Percentiles rank a stretch among this genome's conserved stretches.
phyloP scores from a whole-genome alignment of 495 filamentous ascomycete genomes.

The Neurospora sublineolata region DNA sequence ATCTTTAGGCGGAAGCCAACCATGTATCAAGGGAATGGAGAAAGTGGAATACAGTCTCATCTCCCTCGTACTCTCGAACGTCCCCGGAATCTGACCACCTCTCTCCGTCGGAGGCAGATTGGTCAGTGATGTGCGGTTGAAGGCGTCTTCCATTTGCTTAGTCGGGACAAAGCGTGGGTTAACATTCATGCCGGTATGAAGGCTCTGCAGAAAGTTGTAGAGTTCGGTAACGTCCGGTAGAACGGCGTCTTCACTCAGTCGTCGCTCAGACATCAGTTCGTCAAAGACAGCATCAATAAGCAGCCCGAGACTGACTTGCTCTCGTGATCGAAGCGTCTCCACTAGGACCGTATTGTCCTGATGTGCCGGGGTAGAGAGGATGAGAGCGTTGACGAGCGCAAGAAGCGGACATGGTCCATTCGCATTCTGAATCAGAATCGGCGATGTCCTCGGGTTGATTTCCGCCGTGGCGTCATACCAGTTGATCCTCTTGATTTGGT shows the following conservation, averaged over 20 bases:
- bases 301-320: constrained; percentile 77
- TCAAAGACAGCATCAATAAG: constrained; percentile 83
- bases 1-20: constrained; percentile 66
- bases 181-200: constrained; percentile 97
- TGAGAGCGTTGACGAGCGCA: constrained; percentile 85
- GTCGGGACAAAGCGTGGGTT: constrained; percentile 72
- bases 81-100: constrained; percentile 45
- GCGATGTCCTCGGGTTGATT: constrained; percentile 40
- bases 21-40: constrained; percentile 79
- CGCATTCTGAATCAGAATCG: constrained; percentile 80
- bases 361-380: constrained; percentile 59
- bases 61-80: constrained; percentile 72
- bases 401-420: constrained; percentile 92
- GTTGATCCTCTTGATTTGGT: constrained; percentile 36
- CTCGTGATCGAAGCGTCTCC: constrained; percentile 61
- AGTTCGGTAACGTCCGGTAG: constrained; percentile 82
- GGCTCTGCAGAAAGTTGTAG: constrained; percentile 71
- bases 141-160: constrained; percentile 26
- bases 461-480: constrained; percentile 31
- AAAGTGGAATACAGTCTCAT: constrained; percentile 83
- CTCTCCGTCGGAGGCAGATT: constrained; percentile 33
- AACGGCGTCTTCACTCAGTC: constrained; percentile 26
- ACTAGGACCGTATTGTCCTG: constrained; percentile 55
- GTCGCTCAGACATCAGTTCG: constrained; percentile 63
- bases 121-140: constrained; percentile 32